Evolutionary conservation across 148 eudicot genomes (phyloP).

Genomic region (Oxyria digyna): DNA sequence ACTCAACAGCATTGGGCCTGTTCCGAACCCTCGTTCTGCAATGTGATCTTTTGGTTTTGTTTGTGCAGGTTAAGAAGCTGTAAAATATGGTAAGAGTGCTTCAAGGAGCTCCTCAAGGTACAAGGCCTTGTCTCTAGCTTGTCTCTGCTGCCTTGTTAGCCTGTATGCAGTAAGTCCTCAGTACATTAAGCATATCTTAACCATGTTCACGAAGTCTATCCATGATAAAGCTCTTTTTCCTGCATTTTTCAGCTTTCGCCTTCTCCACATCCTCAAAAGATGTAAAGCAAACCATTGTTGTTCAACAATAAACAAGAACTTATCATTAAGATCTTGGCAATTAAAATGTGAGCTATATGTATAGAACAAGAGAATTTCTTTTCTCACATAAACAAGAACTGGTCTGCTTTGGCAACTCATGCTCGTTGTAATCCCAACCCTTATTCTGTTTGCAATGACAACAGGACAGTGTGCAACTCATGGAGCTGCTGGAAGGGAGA

Average conservation of each 20-base stretch:
- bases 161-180: too few species aligned
- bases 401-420: background rate
- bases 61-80: constrained; percentile 58
- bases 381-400: too few species aligned
- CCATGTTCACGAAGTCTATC: constrained; percentile 59
- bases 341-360: background rate
- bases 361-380: background rate
- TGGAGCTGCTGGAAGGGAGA: constrained; percentile 26
- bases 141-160: too few species aligned
- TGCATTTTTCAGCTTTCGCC: constrained; percentile 32
- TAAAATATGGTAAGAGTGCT: constrained; percentile 51
- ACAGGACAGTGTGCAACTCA: constrained; percentile 48
- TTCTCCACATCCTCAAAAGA: constrained; percentile 41
- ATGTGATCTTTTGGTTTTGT: background rate
- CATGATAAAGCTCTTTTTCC: constrained; percentile 56
- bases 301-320: background rate
- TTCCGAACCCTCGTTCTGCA: background rate
- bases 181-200: constrained; percentile 12
- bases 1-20: background rate
- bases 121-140: background rate
- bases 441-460: background rate
- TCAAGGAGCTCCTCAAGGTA: constrained; percentile 62
- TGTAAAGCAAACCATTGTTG: constrained; percentile 78
- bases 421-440: background rate
- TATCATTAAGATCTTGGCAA: background rate